Evolutionary conservation across 1,284 basidiomycete species (phyloP), one percentile per base, ranked within the genome.

Genomic region (Mrakiaceae sp.): DNA sequence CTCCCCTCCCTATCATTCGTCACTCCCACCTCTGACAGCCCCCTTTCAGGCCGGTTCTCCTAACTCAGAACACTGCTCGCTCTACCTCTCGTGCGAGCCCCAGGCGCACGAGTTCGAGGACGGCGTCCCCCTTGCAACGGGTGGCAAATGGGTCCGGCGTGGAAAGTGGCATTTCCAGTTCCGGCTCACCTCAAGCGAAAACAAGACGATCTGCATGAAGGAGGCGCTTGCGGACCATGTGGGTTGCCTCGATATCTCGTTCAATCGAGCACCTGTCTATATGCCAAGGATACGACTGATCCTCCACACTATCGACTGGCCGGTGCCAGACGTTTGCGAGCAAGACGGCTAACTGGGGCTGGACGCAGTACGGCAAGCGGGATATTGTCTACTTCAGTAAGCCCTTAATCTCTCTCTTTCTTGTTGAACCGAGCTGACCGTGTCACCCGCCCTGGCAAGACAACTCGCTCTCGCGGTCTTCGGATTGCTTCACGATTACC

Each of bases 371-470:
- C 14, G 53, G 47, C 0, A 63, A 63, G 11, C 48, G 62, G 14
- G 62, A 63, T 50, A 46, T 55, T 1, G 62, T 63, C 5, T 63
- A 50, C 56, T 63, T 58, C 44, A 27, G 27, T 27, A 27, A 27
- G 27, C 27, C 27, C 27, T 27, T 27, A 27, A 27, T 27, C 27
- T 27, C 27, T 27, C 27, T 27, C 27, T 27, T 27, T 27, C 27
- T 27, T 27, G 1, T 27, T 27, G 27, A 27, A 27, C 27, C 27
- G 27, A 27, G 27, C 27, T 27, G 27, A 27, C 87, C 0, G 77
- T 81, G 3, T 75, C 81, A 1, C 87, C 87, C 0, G 67, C 75
- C 5, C 77, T 78, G 9, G 74, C 78, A 0, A 83, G 79, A 67
- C 78, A 78, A 60, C 79, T 87, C 9, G 71, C 88, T 54, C 27